Evolutionary conservation across 176 grass and related monocot genomes (phyloP).

Genomic region (Guadua angustifolia): DNA sequence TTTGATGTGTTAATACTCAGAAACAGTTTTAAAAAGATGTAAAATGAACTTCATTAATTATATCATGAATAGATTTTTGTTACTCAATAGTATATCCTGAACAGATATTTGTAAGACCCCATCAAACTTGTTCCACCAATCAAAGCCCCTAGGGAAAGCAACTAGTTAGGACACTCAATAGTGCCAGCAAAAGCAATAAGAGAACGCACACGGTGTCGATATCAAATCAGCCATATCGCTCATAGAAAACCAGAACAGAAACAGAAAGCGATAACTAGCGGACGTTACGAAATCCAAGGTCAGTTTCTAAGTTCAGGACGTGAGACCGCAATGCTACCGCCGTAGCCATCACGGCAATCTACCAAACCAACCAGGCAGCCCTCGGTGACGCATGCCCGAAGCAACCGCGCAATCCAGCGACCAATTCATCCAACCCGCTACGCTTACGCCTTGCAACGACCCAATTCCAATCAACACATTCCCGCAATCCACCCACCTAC

Average conservation of each 20-base stretch:
- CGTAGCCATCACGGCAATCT: neutral
- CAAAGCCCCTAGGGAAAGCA: neutral
- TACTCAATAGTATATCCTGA: neutral
- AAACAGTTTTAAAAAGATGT: slow-evolving; percentile 5
- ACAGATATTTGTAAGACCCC: neutral
- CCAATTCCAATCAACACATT: slow-evolving; percentile 29
- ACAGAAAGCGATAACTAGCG: slow-evolving; percentile 8
- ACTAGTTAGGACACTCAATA: neutral
- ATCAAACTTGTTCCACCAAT: slow-evolving; percentile 3
- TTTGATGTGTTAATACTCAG: slow-evolving; percentile 2
- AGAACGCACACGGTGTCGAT: neutral
- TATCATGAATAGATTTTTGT: neutral
- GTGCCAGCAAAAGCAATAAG: neutral
- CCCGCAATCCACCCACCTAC: neutral
- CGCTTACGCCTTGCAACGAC: neutral
- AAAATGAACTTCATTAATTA: neutral
- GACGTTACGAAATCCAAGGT: neutral
- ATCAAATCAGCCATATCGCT: neutral
- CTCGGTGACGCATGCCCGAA: neutral
- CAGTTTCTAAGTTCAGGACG: neutral
- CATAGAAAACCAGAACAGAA: neutral
- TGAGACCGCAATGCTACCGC: slow-evolving; percentile 32
- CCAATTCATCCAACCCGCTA: neutral
- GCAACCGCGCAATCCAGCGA: neutral
- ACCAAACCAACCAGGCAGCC: neutral